Evolutionary conservation across 192 early-diverging fungal genomes (phyloP), one percentile per base, ranked within the genome.

Genomic region (Coemansia sp.): DNA sequence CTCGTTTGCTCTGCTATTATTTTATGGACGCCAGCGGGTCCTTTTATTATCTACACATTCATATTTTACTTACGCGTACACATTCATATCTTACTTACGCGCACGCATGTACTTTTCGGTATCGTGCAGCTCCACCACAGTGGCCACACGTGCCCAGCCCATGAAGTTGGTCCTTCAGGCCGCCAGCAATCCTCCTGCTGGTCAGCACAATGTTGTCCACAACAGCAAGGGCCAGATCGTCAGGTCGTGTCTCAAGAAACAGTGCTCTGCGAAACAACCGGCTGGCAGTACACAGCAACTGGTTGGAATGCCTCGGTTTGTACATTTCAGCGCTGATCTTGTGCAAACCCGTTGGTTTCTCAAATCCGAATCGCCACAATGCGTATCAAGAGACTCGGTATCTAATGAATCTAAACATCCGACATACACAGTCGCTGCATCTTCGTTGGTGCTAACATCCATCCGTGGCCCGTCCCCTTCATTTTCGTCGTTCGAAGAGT

Each of bases 341-440:
- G 87, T 90, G 62, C 85, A 89, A 40, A 74, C 86, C 19, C 85
- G 85, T 36, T 72, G 85, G 48, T 91, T 91, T 74, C 79, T 79
- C 67, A 88, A 87, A 71, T 64, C 75, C 10, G 85, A 91, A 71
- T 80, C 76, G 2, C 86, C 90, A 2, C 68, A 67, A 35, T 69
- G 70, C 41, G 86, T 86, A 1, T 63, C 77, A 40, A 69, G 65
- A 35, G 68, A 78, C 49, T 50, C 67, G 3, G 4, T 13, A 42
- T 3, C 36, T 50, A 23, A 50, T 11, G 22, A 50, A 23, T 50
- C 5, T 11, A 5, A 23, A 2, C 19, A 11, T 25, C 4, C 20
- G 5, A 1, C 19, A n/a, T 48, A 43, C 19, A 53, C 17, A n/a
- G 20, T 20, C 41, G 40, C 63, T 0, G 25, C 25, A 10, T 14